Evolutionary conservation across 495 filamentous ascomycete species (phyloP).

Genomic region (Tuber borchii): DNA sequence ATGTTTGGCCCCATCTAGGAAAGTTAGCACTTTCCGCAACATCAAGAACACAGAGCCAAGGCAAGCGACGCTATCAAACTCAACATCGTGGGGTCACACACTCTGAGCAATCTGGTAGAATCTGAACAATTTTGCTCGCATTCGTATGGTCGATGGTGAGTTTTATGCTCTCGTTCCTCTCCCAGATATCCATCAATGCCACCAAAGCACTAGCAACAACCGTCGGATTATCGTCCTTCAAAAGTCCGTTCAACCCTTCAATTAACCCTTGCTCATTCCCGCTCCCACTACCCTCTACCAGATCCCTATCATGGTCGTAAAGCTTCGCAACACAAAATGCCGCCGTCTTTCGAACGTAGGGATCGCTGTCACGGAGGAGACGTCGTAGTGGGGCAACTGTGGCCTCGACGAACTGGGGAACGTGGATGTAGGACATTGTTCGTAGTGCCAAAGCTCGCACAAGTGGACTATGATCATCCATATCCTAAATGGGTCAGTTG

Average conservation of each 20-base stretch:
- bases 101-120: constrained; percentile 95
- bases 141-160: constrained; percentile 96
- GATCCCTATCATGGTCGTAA: constrained; percentile 87
- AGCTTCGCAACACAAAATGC: constrained; percentile 95
- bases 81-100: constrained; percentile 48
- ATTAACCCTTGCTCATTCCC: constrained; percentile 61
- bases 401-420: constrained; percentile 89
- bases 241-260: constrained; percentile 78
- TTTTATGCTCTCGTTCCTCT: constrained; percentile 92
- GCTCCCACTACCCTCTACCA: constrained; percentile 58
- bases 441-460: constrained; percentile 87
- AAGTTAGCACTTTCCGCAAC: constrained; percentile 38
- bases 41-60: background rate
- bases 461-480: constrained; percentile 87
- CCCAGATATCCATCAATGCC: constrained; percentile 95
- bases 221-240: constrained; percentile 93
- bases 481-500: constrained; percentile 57
- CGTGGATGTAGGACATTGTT: constrained; percentile 96
- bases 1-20: constrained; percentile 94
- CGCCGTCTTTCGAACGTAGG: constrained; percentile 96
- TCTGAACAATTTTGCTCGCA: constrained; percentile 95
- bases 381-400: constrained; percentile 76
- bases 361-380: constrained; percentile 79
- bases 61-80: background rate
- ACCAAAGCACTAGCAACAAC: constrained; percentile 93